Base-by-base conservation (phyloP, 805 yeast genomes). In the Zygoascus biomembranicola region DNA sequence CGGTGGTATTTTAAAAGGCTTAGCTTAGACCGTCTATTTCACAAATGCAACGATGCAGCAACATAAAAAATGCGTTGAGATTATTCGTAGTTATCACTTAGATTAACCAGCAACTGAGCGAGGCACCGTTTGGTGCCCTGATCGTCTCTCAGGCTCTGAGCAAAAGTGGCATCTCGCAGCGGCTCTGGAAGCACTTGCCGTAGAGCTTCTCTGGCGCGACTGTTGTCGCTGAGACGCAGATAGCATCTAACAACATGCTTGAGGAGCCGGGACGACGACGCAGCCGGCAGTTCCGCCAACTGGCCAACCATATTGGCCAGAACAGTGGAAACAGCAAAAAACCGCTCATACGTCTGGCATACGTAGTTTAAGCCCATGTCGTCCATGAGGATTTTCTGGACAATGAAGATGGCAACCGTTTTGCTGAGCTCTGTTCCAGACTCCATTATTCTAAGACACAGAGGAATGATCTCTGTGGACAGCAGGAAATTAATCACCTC, bases 241-340 rank as follows among this genome's bases (percentile, higher is more conserved):
- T 92, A 92, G 67, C 99, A 92, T 66, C 97, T 79, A 31, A 92
- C 94, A 35, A 92, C 96, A 66, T 94, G 98, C 66, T 92, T 90
- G 56, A 92, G 75, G 50, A 92, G 74, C 61, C 98, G 78, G 0
- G 92, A 90, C 0, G 96, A 85, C 11, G 31, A 14, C 9, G 57
- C 54, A 32, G 68, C 61, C 54, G 85, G 88, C 59, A 81, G 77
- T 49, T 79, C 78, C 2, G 83, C 81, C 56, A 92, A 73, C 69
- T 92, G 97, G 52, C 85, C 88, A 47, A 94, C 90, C 95, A 94
- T 94, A 47, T 77, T 80, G 42, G 87, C 80, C 57, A 92, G 76
- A 2, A 94, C 99, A 52, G 87, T 83, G 0, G 94, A 86, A 23
- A 94, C 97, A 1, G 98, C 97, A 57, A 85, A 88, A 66, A 92